phyloP scores from a whole-genome alignment of 2,329 filamentous ascomycete genomes.

The Trichoderma oligosporum region DNA sequence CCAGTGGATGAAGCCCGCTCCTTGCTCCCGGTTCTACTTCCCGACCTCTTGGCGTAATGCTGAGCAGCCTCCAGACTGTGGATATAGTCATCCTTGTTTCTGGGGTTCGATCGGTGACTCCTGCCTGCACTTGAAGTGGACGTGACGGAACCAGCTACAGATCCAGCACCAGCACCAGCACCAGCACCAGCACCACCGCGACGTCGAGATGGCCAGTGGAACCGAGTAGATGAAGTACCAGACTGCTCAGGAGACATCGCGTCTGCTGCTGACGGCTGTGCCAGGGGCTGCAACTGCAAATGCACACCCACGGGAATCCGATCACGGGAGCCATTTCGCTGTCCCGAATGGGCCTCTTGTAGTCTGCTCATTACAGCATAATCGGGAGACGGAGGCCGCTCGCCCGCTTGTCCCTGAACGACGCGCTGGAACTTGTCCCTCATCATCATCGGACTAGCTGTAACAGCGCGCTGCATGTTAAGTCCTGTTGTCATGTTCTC shows the following conservation, averaged over 20 bases:
- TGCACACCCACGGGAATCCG: conserved; percentile 69
- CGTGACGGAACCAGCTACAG: conserved; percentile 55
- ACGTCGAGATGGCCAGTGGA: conserved; percentile 53
- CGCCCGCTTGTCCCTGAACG: conserved; percentile 31
- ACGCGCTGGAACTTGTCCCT: conserved; percentile 42
- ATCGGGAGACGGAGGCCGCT: conserved; percentile 58
- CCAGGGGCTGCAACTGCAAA: conserved; percentile 60
- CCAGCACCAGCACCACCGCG: conserved; percentile 53
- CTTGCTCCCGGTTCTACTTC: conserved; percentile 53
- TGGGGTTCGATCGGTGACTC: conserved; percentile 49
- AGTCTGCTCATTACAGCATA: conserved; percentile 61
- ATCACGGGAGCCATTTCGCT: conserved; percentile 68
- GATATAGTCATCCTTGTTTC: conserved; percentile 78
- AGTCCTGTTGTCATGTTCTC: conserved; percentile 42
- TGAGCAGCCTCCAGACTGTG: conserved; percentile 78
- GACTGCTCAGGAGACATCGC: conserved; percentile 56
- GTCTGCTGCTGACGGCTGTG: conserved; percentile 49
- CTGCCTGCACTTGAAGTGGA: conserved; percentile 52
- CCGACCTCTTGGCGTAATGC: conserved; percentile 53
- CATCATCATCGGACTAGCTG: conserved; percentile 64
- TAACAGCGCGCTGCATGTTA: conserved; percentile 60
- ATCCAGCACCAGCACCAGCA: conserved; percentile 54
- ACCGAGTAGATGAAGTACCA: conserved; percentile 49
- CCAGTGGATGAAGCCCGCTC: conserved; percentile 44
- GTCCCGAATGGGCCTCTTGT: conserved; percentile 52